Evolutionary conservation across 2,329 filamentous ascomycete genomes (phyloP).

Genomic region (Colletotrichum sansevieriae): DNA sequence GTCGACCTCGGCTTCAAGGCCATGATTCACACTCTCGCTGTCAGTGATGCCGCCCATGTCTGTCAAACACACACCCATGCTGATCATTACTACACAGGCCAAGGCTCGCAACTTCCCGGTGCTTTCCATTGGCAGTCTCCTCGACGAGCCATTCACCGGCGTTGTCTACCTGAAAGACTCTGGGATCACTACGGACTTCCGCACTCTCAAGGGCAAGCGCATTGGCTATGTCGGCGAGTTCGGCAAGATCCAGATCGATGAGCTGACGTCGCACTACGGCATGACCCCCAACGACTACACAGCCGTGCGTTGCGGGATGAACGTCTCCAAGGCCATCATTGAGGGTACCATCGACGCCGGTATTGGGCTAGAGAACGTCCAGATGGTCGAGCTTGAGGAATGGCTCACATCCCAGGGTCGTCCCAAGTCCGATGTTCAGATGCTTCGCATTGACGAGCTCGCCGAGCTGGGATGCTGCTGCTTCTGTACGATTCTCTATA

Average conservation of each 20-base stretch:
- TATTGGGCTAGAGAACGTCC: slow-evolving; percentile 83
- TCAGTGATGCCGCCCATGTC: slow-evolving; percentile 50
- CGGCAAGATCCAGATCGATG: slow-evolving; percentile 87
- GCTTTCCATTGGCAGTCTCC: slow-evolving; percentile 78
- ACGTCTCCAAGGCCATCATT: slow-evolving; percentile 82
- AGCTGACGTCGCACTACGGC: slow-evolving; percentile 82
- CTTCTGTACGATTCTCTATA: slow-evolving; percentile 86
- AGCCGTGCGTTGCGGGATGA: slow-evolving; percentile 84
- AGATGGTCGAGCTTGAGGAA: slow-evolving; percentile 86
- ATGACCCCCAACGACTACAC: slow-evolving; percentile 81
- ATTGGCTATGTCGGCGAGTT: slow-evolving; percentile 87
- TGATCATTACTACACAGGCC: slow-evolving; percentile 60
- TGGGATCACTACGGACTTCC: slow-evolving; percentile 82
- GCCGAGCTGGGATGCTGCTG: slow-evolving; percentile 86
- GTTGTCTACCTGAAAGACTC: slow-evolving; percentile 82
- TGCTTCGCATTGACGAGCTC: slow-evolving; percentile 85
- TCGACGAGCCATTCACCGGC: slow-evolving; percentile 85
- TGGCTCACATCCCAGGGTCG: slow-evolving; percentile 76
- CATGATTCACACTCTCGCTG: slow-evolving; percentile 85
- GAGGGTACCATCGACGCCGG: slow-evolving; percentile 80
- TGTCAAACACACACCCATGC: neutral
- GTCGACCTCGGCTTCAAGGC: slow-evolving; percentile 86
- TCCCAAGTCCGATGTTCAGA: slow-evolving; percentile 77
- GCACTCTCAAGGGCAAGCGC: slow-evolving; percentile 79
- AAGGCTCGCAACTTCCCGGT: slow-evolving; percentile 83